Base-by-base conservation (phyloP, 495 filamentous ascomycete species). In the Hypoxylon lenormandii region DNA sequence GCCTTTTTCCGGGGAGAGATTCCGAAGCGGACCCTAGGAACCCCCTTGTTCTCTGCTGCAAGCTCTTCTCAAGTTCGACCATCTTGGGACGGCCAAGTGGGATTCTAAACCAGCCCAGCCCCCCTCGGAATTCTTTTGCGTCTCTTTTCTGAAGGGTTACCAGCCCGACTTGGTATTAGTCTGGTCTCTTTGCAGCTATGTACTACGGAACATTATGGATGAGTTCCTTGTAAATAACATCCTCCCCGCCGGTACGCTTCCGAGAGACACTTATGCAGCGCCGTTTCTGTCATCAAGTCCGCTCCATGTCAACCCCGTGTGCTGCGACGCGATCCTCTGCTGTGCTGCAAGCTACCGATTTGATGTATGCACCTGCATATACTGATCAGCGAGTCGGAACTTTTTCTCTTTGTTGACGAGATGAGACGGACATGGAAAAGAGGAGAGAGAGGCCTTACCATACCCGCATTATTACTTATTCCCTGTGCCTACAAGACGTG, bases 1-100 rank as follows among this genome's bases (percentile, higher is more conserved):
- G 43, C 42, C 18, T 59, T 47, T 60, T 66, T 65, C 65, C 68
- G 56, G 68, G 68, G 68, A 66, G 61, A 48, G 57, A 57, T 71
- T 66, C 68, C 68, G 68, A 71, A 42, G 62, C 61, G 58, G 68
- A 38, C 46, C 45, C 45, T 38, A 38, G 60, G 62, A 66, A 46
- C 15, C 61, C 67, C 68, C 61, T 70, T 18, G 50, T 51, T 18
- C 22, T 26, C 3, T 10, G 21, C 47, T 30, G 22, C 22, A 30
- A 36, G 37, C 38, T 54, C 19, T 59, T 36, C 49, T 49, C 68
- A 52, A 71, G 52, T 71, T 71, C 36, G 62, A 62, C 53, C 16
- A 57, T 60, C 67, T 37, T 61, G 46, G 54, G 54, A 40, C 50
- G 18, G 50, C 3, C 37, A 51, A 49, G 53, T 66, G 52, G 51